A percentile compares a stretch with the other conserved stretches of the same genome.
phyloP scores from a whole-genome alignment of 2,329 filamentous ascomycete species.

The Fusarium begoniae region DNA sequence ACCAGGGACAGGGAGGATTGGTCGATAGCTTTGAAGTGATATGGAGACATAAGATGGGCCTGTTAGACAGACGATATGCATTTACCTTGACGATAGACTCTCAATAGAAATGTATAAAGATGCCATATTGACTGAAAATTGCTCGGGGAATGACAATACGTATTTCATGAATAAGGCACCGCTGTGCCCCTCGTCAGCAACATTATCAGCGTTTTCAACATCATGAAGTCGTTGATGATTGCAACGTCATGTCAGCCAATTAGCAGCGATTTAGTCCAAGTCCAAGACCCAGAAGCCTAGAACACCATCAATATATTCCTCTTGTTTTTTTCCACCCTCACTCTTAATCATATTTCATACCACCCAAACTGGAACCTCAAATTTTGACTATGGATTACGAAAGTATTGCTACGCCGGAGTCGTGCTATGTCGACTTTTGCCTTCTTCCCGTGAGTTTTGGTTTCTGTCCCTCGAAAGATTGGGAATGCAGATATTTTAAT shows the following conservation, averaged over 20 bases:
- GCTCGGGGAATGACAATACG: neutral
- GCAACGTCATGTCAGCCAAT: constrained; percentile 31
- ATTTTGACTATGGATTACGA: constrained; percentile 54
- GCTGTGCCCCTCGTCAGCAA: neutral
- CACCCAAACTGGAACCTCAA: neutral
- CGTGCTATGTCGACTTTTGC: constrained; percentile 91
- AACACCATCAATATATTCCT: neutral
- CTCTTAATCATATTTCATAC: neutral
- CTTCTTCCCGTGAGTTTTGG: constrained; percentile 75
- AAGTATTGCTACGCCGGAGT: constrained; percentile 69
- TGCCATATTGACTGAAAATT: neutral
- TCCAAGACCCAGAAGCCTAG: constrained; percentile 1
- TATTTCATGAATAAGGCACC: neutral
- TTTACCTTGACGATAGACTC: constrained; percentile 20
- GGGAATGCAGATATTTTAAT: constrained; percentile 5
- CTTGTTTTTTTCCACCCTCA: neutral
- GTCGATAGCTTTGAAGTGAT: neutral
- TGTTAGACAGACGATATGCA: neutral
- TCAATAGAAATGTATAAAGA: constrained; percentile 19
- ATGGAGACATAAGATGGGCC: constrained; percentile 4
- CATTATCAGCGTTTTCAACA: constrained; percentile 17
- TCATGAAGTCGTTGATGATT: constrained; percentile 27
- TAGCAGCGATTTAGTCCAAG: constrained; percentile 6
- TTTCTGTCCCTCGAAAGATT: neutral
- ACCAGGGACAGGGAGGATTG: neutral